Evolutionary conservation across 2,329 filamentous ascomycete species (phyloP).

Genomic region (Pyrenochaeta sp.): DNA sequence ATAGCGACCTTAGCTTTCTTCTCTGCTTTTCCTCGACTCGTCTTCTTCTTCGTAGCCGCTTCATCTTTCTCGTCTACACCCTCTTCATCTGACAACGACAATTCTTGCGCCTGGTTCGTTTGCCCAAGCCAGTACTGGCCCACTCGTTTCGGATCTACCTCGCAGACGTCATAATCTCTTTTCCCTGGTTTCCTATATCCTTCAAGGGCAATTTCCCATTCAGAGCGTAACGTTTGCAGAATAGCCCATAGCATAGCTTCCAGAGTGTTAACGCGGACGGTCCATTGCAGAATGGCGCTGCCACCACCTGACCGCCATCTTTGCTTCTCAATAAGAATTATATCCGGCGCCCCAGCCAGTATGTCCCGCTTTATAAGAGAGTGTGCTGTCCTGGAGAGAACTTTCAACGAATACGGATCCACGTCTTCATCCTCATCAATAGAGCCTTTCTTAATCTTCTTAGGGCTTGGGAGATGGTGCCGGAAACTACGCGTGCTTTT

Average conservation of each 20-base stretch:
- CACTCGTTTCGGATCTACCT: constrained; percentile 48
- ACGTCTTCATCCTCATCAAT: constrained; percentile 13
- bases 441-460: not conserved
- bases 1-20: constrained; percentile 71
- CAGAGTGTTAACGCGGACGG: constrained; percentile 79
- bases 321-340: constrained; percentile 74
- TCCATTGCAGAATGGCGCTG: constrained; percentile 79
- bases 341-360: constrained; percentile 65
- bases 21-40: constrained; percentile 51
- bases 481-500: constrained; percentile 2
- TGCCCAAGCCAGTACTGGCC: constrained; percentile 45
- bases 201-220: not conserved
- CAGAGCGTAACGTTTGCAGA: constrained; percentile 27
- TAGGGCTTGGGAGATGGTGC: not conserved
- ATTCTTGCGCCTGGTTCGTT: too few relatives aligned
- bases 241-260: constrained; percentile 82
- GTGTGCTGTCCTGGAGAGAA: constrained; percentile 65
- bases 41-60: constrained; percentile 36
- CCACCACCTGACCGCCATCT: constrained; percentile 70
- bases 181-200: not conserved
- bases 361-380: constrained; percentile 59
- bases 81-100: not conserved
- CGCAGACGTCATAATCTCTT: constrained; percentile 25
- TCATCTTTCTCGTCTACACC: constrained; percentile 22
- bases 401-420: constrained; percentile 60